Evolutionary conservation across 352 stramenopile genomes (phyloP).

Genomic region (Pilasporangium apinafurcum): DNA sequence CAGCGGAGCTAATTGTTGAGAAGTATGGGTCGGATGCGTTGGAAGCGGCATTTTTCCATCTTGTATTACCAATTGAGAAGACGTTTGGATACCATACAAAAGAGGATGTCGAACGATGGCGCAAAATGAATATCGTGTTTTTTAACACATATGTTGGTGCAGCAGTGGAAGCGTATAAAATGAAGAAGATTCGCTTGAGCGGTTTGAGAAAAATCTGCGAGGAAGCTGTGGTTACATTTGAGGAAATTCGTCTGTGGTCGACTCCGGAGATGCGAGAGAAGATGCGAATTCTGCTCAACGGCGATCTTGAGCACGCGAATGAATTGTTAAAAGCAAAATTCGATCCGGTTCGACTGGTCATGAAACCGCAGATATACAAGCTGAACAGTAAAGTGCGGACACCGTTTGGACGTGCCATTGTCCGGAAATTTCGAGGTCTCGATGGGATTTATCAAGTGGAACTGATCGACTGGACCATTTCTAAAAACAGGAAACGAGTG

Average conservation of each 20-base stretch:
- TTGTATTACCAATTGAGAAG: conserved; percentile 80
- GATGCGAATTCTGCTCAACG: conserved; percentile 56
- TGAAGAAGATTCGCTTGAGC: conserved; percentile 60
- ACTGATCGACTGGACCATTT: conserved; percentile 52
- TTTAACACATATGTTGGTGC: conserved; percentile 89
- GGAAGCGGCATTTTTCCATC: conserved; percentile 86
- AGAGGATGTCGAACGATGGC: conserved; percentile 69
- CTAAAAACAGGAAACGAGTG: conserved; percentile 27
- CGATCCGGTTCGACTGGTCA: conserved; percentile 21
- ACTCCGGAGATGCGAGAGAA: conserved; percentile 53
- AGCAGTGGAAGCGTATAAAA: conserved; percentile 63
- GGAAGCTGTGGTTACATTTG: conserved; percentile 41
- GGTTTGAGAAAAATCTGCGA: conserved; percentile 71
- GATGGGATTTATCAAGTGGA: conserved; percentile 84
- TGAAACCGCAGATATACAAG: conserved; percentile 59
- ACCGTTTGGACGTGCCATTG: conserved; percentile 54
- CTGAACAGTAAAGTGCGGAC: conserved; percentile 55
- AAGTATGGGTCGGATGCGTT: conserved; percentile 58
- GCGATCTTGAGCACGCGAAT: conserved; percentile 58
- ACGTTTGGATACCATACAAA: conserved; percentile 79
- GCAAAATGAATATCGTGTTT: conserved; percentile 88
- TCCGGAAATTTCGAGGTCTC: conserved; percentile 58
- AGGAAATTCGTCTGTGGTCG: conserved; percentile 48
- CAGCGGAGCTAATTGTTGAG: conserved; percentile 86
- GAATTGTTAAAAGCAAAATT: conserved; percentile 32